Base-by-base conservation (phyloP, 108 stramenopile genomes). In the Cyclotella cryptica region DNA sequence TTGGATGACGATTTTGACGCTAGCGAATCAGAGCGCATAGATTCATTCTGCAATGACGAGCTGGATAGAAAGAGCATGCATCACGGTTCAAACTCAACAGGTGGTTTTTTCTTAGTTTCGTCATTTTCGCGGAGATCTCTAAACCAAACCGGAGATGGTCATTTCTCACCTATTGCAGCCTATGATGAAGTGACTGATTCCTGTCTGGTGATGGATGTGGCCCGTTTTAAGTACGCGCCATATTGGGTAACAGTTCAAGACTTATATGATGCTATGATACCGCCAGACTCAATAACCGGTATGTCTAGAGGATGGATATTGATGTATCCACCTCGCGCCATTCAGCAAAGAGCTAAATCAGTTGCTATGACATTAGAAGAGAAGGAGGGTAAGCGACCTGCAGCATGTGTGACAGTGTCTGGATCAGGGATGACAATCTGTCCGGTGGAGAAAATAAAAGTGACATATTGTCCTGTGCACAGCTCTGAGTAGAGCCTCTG, bases 121-220 rank as follows among this genome's bases (percentile, higher is more conserved):
- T 92, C 92, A 13, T 98, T 93, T 84, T 69, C 87, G 14, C 78
- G 97, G 49, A 43, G 72, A 18, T 61, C 77, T 51, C 78, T 98
- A 19, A 70, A 80, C 30, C 97, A 98, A 88, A 98, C 98, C 15
- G 98, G 98, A 26, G 85, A 86, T 51, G 97, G 97, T 9, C 98
- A 98, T 80, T 98, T 97, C 87, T 96, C 96, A 22, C 98, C 98
- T 12, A 75, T 98, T 58, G 91, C 92, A 0, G 94, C 92, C 0
- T 95, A 93, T 75, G 87, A 92, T 70, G 52, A 72, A 14, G 73
- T 51, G 18, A 81, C 94, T 17, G 94, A 95, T 77, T 79, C 78
- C 4, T 81, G 74, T 61, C 59, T 80, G 10, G 64, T 84, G 41
- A 28, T 84, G 54, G 79, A 84, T 60, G 77, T 80, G 44, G 84